A percentile compares a stretch with the other conserved stretches of the same genome.
Evolutionary conservation across 257 asterid genomes (phyloP).

Genomic region (Osmanthus fragrans): DNA sequence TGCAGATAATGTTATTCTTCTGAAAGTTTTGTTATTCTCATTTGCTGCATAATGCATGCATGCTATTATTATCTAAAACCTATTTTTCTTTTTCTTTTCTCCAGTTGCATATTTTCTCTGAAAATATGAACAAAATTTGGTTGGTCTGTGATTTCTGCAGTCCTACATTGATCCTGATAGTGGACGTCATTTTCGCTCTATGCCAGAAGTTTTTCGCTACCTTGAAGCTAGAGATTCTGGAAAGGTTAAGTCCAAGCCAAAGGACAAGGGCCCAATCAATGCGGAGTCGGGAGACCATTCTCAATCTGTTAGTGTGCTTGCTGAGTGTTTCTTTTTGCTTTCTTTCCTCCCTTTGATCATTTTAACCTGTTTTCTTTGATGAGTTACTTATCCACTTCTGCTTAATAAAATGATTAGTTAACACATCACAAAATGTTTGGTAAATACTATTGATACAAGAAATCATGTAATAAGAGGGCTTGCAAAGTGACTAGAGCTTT

Average conservation of each 20-base stretch:
- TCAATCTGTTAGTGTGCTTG: constrained; percentile 40
- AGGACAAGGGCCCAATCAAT: constrained; percentile 24
- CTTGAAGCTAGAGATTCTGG: constrained; percentile 45
- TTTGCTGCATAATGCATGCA: constrained; percentile 21
- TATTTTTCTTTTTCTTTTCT: constrained; percentile 4
- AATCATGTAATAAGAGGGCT: neutral
- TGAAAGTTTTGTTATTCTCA: constrained; percentile 28
- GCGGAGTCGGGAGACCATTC: constrained; percentile 27
- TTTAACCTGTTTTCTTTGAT: neutral
- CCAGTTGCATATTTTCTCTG: constrained; percentile 12
- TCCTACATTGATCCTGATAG: constrained; percentile 58
- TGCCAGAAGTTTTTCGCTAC: constrained; percentile 60
- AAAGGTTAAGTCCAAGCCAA: constrained; percentile 27
- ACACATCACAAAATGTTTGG: neutral
- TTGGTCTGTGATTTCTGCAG: constrained; percentile 41
- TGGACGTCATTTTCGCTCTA: constrained; percentile 61
- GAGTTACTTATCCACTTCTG: neutral
- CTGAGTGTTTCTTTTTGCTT: constrained; percentile 6
- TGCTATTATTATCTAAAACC: constrained; percentile 8
- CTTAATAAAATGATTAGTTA: neutral
- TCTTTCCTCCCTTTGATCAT: neutral
- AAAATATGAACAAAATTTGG: constrained; percentile 18
- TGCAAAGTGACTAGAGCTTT: neutral
- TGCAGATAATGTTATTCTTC: constrained; percentile 12
- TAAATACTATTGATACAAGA: neutral